phyloP scores from a whole-genome alignment of 108 stramenopile genomes.

The Cyclostephanos tholiformis region DNA sequence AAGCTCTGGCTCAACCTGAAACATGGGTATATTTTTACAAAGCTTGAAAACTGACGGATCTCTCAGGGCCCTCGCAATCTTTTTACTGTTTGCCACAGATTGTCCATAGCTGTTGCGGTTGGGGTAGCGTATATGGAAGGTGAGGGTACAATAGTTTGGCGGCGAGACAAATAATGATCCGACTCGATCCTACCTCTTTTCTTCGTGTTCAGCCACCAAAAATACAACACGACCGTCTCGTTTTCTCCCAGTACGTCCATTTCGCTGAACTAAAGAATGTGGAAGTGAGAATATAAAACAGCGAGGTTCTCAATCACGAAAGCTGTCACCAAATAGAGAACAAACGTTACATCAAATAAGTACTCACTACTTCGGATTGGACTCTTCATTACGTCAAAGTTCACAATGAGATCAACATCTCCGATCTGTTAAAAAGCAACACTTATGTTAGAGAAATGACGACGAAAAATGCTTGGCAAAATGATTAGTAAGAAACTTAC shows the following conservation, averaged over 20 bases:
- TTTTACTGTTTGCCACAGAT: constrained; percentile 42
- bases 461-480: too few relatives aligned
- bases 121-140: neutral
- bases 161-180: neutral
- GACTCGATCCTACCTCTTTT: constrained; percentile 30
- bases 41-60: constrained; percentile 60
- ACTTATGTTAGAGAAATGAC: neutral
- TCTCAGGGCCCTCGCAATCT: constrained; percentile 62
- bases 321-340: neutral
- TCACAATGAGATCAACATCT: constrained; percentile 95
- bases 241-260: constrained; percentile 91
- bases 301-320: constrained; percentile 9
- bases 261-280: constrained; percentile 61
- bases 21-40: constrained; percentile 52
- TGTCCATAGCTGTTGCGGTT: constrained; percentile 20
- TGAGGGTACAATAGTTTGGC: neutral
- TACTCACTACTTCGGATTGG: constrained; percentile 74
- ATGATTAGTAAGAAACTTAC: constrained; percentile 49
- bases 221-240: constrained; percentile 87
- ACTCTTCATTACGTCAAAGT: constrained; percentile 83
- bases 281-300: neutral
- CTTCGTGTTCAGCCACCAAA: constrained; percentile 72
- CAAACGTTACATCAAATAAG: neutral
- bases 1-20: constrained; percentile 52
- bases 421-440: constrained; percentile 72